Percentiles rank a stretch among this genome's conserved stretches.
phyloP scores from a whole-genome alignment of 2,329 filamentous ascomycete species.

The Phialophora tarda region DNA sequence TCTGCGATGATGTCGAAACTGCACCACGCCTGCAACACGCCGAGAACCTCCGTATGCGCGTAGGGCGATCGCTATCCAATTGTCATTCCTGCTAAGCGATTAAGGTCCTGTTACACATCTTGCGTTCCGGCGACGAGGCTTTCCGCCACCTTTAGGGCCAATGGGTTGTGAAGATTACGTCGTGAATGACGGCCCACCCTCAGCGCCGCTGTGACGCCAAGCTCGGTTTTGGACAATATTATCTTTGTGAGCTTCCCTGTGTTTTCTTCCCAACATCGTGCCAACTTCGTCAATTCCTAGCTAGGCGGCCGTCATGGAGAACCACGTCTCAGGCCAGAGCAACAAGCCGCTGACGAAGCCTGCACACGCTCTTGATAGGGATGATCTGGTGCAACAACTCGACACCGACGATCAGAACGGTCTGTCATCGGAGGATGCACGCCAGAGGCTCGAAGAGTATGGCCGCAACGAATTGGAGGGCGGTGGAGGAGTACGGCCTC shows the following conservation, averaged over 20 bases:
- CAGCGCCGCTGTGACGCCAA: neutral
- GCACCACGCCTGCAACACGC: neutral
- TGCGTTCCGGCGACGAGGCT: neutral
- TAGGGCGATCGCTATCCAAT: neutral
- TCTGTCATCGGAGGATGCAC: slow-evolving; percentile 61
- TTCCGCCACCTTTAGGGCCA: neutral
- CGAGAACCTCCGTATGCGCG: neutral
- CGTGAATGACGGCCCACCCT: neutral
- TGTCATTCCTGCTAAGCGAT: neutral
- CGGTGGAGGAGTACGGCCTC: slow-evolving; percentile 69
- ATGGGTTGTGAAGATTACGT: neutral
- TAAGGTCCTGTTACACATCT: neutral
- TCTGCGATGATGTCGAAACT: neutral
- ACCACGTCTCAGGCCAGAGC: slow-evolving; percentile 53
- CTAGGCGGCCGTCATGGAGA: slow-evolving; percentile 24
- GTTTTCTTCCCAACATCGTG: neutral
- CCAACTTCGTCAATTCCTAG: neutral
- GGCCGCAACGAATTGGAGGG: slow-evolving; percentile 71
- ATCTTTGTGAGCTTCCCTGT: neutral
- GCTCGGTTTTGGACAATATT: neutral
- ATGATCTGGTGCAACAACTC: slow-evolving; percentile 61
- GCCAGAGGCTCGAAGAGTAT: slow-evolving; percentile 60
- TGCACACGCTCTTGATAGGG: slow-evolving; percentile 65
- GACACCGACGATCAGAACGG: slow-evolving; percentile 58
- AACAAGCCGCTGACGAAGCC: slow-evolving; percentile 64